Percentiles rank a stretch among this genome's conserved stretches.
Evolutionary conservation across 2,329 filamentous ascomycete species (phyloP).

Genomic region (Aspergillus caelatus): DNA sequence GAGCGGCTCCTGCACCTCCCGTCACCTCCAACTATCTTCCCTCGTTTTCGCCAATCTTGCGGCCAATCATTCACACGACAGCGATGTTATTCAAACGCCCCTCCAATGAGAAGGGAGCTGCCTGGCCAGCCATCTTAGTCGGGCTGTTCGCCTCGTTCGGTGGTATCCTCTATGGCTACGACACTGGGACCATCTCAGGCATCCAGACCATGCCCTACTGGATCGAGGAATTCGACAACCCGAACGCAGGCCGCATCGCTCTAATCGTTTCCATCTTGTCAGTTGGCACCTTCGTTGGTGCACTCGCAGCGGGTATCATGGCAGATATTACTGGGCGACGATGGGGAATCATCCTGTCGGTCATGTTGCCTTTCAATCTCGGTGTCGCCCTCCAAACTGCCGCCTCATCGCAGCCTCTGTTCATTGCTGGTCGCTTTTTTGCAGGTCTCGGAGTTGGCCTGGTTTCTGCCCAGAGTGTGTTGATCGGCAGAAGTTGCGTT

Average conservation of each 20-base stretch:
- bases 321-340: constrained; percentile 1
- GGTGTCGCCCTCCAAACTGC: constrained; percentile 35
- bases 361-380: constrained; percentile 27
- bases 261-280: not conserved
- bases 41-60: no score
- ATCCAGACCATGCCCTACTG: constrained; percentile 15
- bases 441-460: not conserved
- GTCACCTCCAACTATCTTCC: no score
- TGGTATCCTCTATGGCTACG: constrained; percentile 16
- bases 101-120: constrained; percentile 3
- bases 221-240: constrained; percentile 2
- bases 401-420: constrained; percentile 22
- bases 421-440: constrained; percentile 30
- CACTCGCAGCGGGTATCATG: not conserved
- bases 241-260: not conserved
- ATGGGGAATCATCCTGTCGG: constrained; percentile 1
- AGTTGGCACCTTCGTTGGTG: not conserved
- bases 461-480: not conserved
- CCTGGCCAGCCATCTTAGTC: constrained; percentile 14
- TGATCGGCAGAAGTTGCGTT: not conserved
- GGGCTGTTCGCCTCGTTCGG: constrained; percentile 13
- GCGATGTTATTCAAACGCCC: not conserved
- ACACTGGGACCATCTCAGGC: constrained; percentile 12
- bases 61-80: not conserved
- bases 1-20: no score